Evolutionary conservation across 1,284 basidiomycete species (phyloP).

Genomic region (Ganoderma leucocontextum): DNA sequence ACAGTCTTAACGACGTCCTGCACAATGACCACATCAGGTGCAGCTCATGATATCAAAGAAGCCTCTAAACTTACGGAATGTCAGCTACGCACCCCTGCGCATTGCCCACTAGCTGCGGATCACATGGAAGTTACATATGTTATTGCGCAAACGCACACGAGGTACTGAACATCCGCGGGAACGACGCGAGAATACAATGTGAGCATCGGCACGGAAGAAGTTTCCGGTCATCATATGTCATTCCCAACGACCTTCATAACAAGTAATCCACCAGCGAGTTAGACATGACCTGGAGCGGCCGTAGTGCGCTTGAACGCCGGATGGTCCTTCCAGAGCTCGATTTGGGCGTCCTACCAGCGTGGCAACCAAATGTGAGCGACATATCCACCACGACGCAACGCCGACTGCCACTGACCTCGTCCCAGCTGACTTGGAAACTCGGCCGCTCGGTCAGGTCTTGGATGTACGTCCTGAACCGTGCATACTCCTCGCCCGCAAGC

Average conservation of each 20-base stretch:
- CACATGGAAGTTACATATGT: background rate
- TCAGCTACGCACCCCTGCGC: background rate
- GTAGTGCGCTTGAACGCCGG: slow-evolving; percentile 7
- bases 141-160: background rate
- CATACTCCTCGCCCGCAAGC: slow-evolving; percentile 40
- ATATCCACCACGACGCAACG: background rate
- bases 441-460: slow-evolving; percentile 41
- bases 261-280: background rate
- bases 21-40: background rate
- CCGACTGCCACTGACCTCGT: slow-evolving; percentile 39
- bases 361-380: background rate
- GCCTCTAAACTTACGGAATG: background rate
- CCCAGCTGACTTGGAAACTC: slow-evolving; percentile 42
- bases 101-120: background rate
- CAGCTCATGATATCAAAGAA: background rate
- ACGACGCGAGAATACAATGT: background rate
- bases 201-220: background rate
- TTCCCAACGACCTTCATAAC: background rate
- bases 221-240: background rate
- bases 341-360: slow-evolving; percentile 7
- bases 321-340: slow-evolving; percentile 19
- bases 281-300: background rate
- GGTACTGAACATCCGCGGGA: background rate
- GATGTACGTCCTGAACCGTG: slow-evolving; percentile 43
- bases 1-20: background rate